phyloP scores from a whole-genome alignment of 495 filamentous ascomycete genomes.

The Penicillium soppii region DNA sequence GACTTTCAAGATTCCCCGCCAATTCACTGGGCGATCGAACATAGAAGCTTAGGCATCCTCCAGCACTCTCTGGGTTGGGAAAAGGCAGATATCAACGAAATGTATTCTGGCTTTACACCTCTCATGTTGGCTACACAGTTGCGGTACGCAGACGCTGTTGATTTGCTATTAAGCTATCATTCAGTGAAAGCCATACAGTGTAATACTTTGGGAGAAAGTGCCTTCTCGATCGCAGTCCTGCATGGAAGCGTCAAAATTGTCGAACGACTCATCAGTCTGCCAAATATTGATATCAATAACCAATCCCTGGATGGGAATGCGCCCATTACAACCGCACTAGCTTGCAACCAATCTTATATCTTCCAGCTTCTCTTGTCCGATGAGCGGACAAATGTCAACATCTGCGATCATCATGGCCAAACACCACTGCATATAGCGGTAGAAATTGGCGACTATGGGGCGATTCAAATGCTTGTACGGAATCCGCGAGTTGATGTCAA shows the following conservation, averaged over 20 bases:
- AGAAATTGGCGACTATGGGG: neutral
- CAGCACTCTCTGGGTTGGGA: neutral
- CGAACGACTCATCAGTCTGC: no score
- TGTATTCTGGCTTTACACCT: neutral
- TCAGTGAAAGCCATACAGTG: neutral
- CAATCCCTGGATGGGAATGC: no score
- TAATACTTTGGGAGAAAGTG: neutral
- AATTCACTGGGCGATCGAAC: neutral
- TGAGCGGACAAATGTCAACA: neutral
- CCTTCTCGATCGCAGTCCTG: neutral
- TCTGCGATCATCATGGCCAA: neutral
- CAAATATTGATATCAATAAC: no score
- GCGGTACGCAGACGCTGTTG: neutral
- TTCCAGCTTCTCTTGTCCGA: neutral
- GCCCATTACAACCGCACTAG: neutral
- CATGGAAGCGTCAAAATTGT: neutral
- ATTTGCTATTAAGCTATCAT: conserved; percentile 1
- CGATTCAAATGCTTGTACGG: neutral
- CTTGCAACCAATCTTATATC: no score
- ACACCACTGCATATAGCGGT: neutral
- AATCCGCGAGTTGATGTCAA: neutral
- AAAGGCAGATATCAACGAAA: neutral
- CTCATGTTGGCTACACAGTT: conserved; percentile 1
- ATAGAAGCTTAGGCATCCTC: conserved; percentile 1
- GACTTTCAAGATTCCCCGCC: neutral